These are phyloP conservation scores for Macrolepiota fuliginosa DNA, from an alignment of 768 basidiomycete genomes.

Conservation along the genomic window DNA sequence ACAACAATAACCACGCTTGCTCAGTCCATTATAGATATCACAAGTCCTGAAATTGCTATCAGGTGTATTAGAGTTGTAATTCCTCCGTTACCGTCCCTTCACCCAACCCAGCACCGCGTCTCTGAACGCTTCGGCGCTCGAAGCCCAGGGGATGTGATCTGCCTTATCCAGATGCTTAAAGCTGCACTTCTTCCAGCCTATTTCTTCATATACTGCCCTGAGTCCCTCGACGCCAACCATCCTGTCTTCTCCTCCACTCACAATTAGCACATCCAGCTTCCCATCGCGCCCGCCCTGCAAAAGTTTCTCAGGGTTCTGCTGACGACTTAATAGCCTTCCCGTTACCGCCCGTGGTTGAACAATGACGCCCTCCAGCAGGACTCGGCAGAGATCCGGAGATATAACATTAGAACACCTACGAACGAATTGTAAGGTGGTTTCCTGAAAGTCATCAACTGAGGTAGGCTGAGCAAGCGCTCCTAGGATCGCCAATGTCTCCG, in stretches of 20 bases:
- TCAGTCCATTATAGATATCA: background rate
- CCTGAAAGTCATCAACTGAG: conserved; percentile 23
- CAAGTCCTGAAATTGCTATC: background rate
- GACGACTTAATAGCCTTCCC: conserved; percentile 19
- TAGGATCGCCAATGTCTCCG: conserved; percentile 17
- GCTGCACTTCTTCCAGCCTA: conserved; percentile 24
- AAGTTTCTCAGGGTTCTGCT: conserved; percentile 23
- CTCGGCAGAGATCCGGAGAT: conserved; percentile 15
- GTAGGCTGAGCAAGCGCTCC: conserved; percentile 18
- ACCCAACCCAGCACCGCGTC: conserved; percentile 24
- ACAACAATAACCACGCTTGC: no score
- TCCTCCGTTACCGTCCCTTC: background rate
- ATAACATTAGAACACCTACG: conserved; percentile 16
- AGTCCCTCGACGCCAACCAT: conserved; percentile 19
- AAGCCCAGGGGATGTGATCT: conserved; percentile 29
- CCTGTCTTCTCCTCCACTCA: conserved; percentile 25
- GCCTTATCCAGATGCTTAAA: conserved; percentile 21
- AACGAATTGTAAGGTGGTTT: conserved; percentile 20
- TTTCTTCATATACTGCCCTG: conserved; percentile 19
- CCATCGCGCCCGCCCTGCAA: conserved; percentile 21
- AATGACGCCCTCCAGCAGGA: conserved; percentile 23
- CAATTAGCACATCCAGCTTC: conserved; percentile 23
- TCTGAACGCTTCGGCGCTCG: conserved; percentile 21
- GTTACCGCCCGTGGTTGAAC: conserved; percentile 24
- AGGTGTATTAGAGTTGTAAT: background rate